phyloP scores from a whole-genome alignment of 495 filamentous ascomycete genomes.

The Paragyromitra xinjiangensis region DNA sequence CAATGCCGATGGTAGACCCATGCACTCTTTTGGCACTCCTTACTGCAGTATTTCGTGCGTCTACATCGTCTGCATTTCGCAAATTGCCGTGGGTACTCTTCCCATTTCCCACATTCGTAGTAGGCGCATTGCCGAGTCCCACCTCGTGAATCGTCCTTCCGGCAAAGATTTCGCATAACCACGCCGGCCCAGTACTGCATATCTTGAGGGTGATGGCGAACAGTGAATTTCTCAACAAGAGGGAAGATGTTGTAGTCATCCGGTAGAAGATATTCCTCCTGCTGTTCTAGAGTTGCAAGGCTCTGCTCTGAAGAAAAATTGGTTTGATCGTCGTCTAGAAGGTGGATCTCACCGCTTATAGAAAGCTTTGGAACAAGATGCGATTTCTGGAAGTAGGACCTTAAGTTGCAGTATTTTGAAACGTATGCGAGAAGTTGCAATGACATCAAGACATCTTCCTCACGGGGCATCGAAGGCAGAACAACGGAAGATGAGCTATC shows the following conservation, averaged over 20 bases:
- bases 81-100: slow-evolving; percentile 93
- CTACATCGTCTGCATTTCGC: slow-evolving; percentile 97
- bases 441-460: slow-evolving; percentile 97
- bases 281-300: slow-evolving; percentile 67
- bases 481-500: slow-evolving; percentile 71
- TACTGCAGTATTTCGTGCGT: slow-evolving; percentile 99
- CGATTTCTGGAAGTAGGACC: slow-evolving; percentile 92
- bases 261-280: slow-evolving; percentile 90
- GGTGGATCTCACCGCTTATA: slow-evolving; percentile 81
- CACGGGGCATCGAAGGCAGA: slow-evolving; percentile 87
- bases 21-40: slow-evolving; percentile 98
- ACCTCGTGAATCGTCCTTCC: slow-evolving; percentile 92
- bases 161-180: slow-evolving; percentile 97
- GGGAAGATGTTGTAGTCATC: slow-evolving; percentile 99
- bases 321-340: slow-evolving; percentile 73
- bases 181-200: slow-evolving; percentile 99
- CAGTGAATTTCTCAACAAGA: slow-evolving; percentile 96
- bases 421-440: slow-evolving; percentile 97
- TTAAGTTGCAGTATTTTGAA: slow-evolving; percentile 96
- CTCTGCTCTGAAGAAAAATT: slow-evolving; percentile 38
- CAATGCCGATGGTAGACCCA: slow-evolving; percentile 98
- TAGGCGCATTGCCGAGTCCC: slow-evolving; percentile 97
- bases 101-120: slow-evolving; percentile 98
- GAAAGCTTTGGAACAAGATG: slow-evolving; percentile 93
- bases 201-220: slow-evolving; percentile 89